These are phyloP conservation scores for Lentinula detonsa DNA, from an alignment of 768 basidiomycete species.

Conservation along the genomic window DNA sequence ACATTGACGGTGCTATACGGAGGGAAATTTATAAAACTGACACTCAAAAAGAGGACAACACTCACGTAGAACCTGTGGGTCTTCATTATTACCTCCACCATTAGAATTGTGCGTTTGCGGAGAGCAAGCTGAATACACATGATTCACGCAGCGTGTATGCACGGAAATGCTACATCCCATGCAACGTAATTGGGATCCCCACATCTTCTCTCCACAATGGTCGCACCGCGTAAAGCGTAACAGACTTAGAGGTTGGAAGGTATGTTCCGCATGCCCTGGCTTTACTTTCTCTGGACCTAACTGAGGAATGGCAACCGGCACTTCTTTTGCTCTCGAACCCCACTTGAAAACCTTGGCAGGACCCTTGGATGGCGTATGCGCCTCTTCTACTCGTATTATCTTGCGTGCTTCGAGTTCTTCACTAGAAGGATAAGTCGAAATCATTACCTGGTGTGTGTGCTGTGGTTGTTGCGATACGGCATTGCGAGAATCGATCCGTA, in stretches of 20 bases:
- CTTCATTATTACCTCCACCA: conserved; percentile 25
- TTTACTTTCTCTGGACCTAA: conserved; percentile 33
- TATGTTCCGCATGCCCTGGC: conserved; percentile 52
- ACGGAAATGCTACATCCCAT: conserved; percentile 81
- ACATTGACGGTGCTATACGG: conserved; percentile 75
- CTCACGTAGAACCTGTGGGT: conserved; percentile 35
- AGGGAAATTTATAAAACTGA: conserved; percentile 5
- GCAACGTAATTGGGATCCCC: conserved; percentile 94
- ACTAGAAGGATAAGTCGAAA: conserved; percentile 14
- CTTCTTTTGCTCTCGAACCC: conserved; percentile 51
- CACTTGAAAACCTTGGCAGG: conserved; percentile 59
- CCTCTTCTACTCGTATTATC: conserved; percentile 41
- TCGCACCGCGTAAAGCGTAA: conserved; percentile 90
- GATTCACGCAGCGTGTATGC: conserved; percentile 79
- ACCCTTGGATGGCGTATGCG: conserved; percentile 41
- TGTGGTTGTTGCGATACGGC: conserved; percentile 13
- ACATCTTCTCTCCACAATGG: conserved; percentile 96
- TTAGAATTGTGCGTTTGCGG: conserved; percentile 29
- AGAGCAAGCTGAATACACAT: conserved; percentile 61
- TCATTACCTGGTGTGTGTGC: conserved; percentile 13
- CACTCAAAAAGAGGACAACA: conserved; percentile 6
- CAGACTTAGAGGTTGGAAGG: conserved; percentile 85
- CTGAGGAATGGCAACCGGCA: conserved; percentile 15
- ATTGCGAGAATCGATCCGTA: conserved; percentile 14
- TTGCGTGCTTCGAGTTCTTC: conserved; percentile 38